A percentile compares a stretch with the other conserved stretches of the same genome.
phyloP scores from a whole-genome alignment of 192 early-diverging fungal species.

The Chytriomyces confervae region DNA sequence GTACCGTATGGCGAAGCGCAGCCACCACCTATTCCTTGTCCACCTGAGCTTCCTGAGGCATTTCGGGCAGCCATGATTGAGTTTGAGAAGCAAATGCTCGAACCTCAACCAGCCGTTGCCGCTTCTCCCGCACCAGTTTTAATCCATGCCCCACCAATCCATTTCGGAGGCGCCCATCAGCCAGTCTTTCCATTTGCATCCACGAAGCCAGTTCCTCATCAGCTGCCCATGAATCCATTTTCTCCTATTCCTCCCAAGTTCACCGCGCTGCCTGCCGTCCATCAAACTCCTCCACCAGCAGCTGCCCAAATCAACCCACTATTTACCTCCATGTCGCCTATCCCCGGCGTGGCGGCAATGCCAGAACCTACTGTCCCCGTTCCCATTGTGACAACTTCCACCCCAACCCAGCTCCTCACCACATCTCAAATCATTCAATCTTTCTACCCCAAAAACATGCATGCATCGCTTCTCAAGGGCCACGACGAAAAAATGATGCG shows the following conservation, averaged over 20 bases:
- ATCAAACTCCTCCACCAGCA: not conserved
- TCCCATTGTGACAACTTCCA: not conserved
- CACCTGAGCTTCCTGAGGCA: slow-evolving; percentile 12
- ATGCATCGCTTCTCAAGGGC: not conserved
- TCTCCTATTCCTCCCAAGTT: not conserved
- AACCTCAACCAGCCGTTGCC: not conserved
- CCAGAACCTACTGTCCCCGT: not conserved
- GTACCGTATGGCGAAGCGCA: not conserved
- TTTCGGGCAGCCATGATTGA: slow-evolving; percentile 13
- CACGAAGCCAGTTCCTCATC: not conserved
- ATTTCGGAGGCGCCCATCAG: not conserved
- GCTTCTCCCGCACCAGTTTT: not conserved
- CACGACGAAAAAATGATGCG: not conserved
- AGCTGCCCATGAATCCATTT: not conserved
- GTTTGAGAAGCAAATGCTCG: not conserved
- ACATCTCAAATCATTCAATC: slow-evolving; percentile 15
- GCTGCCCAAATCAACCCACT: not conserved
- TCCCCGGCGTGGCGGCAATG: not conserved
- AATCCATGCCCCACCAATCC: not conserved
- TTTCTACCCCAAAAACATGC: slow-evolving; percentile 12
- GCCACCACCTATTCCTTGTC: slow-evolving; percentile 22
- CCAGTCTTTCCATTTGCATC: slow-evolving; percentile 5
- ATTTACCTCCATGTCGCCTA: not conserved
- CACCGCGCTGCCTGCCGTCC: no score
- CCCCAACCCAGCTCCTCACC: not conserved